Conservation (phyloP, 2,329 filamentous ascomycete genomes). For the Calonectria leucothoes region DNA sequence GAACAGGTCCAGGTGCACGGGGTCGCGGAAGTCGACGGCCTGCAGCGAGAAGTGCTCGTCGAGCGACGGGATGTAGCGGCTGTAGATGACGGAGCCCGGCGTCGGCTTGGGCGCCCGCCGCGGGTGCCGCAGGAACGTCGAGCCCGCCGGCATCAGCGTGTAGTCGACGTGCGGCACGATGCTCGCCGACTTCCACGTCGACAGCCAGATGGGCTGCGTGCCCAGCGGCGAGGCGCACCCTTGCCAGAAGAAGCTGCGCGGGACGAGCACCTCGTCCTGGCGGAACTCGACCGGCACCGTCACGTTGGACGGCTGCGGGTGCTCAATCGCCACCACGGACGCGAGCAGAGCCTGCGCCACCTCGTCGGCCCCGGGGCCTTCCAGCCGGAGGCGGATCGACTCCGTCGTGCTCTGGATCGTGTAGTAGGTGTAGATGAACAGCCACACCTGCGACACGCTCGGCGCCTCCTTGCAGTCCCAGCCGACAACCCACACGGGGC, state of each 20-base stretch:
- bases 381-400: conserved; percentile 36
- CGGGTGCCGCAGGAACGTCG: conserved; percentile 67
- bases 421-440: conserved; percentile 61
- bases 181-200: conserved; percentile 52
- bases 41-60: conserved; percentile 79
- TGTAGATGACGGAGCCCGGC: conserved; percentile 76
- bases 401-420: conserved; percentile 40
- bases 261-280: conserved; percentile 52
- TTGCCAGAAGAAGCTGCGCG: conserved; percentile 72
- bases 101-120: conserved; percentile 74
- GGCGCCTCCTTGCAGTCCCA: conserved; percentile 54
- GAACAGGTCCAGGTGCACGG: conserved; percentile 74
- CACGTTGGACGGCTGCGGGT: conserved; percentile 49
- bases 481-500: conserved; percentile 54
- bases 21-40: conserved; percentile 72
- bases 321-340: conserved; percentile 51
- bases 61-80: conserved; percentile 79
- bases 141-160: conserved; percentile 44
- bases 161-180: conserved; percentile 50
- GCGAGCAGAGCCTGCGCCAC: conserved; percentile 51
- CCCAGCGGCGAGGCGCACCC: conserved; percentile 74
- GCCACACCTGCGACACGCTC: conserved; percentile 60
- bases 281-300: conserved; percentile 45
- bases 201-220: conserved; percentile 69
- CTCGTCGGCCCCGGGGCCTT: conserved; percentile 29